phyloP scores from a whole-genome alignment of 352 stramenopile species.

The Phytophthora sp. region DNA sequence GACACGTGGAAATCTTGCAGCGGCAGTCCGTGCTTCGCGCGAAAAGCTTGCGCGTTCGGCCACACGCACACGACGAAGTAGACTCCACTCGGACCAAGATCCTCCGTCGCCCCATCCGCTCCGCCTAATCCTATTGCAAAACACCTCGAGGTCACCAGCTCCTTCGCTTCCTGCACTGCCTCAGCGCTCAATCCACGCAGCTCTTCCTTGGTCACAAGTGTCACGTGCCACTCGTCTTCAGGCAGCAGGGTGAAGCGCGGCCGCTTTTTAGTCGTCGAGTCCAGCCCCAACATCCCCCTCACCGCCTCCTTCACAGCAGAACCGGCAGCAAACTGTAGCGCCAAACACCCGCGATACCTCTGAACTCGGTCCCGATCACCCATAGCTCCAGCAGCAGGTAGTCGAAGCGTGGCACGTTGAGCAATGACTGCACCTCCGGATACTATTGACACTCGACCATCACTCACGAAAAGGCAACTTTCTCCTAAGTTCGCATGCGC shows the following conservation, averaged over 20 bases:
- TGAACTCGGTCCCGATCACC: constrained; percentile 15
- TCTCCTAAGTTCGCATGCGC: neutral
- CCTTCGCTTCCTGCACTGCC: constrained; percentile 38
- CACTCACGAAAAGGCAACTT: constrained; percentile 21
- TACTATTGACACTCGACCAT: constrained; percentile 1
- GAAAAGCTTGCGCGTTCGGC: constrained; percentile 56
- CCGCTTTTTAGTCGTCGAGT: neutral
- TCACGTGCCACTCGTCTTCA: constrained; percentile 58
- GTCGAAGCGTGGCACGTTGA: neutral
- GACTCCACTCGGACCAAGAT: constrained; percentile 23
- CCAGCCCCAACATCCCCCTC: constrained; percentile 14
- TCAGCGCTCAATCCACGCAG: constrained; percentile 21
- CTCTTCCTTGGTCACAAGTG: constrained; percentile 65
- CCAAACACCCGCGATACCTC: constrained; percentile 46
- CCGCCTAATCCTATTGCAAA: constrained; percentile 54
- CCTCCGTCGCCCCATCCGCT: constrained; percentile 3
- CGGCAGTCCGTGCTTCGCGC: constrained; percentile 42
- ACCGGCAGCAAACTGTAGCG: constrained; percentile 27
- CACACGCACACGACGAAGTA: constrained; percentile 71
- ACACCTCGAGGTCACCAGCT: constrained; percentile 32
- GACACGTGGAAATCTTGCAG: constrained; percentile 65
- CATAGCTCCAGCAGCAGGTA: no score
- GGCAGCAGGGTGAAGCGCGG: constrained; percentile 14
- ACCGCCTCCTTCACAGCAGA: constrained; percentile 30
- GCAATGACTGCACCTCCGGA: neutral